phyloP scores from a whole-genome alignment of 2,329 filamentous ascomycete genomes.

The Exserohilum rostratum region DNA sequence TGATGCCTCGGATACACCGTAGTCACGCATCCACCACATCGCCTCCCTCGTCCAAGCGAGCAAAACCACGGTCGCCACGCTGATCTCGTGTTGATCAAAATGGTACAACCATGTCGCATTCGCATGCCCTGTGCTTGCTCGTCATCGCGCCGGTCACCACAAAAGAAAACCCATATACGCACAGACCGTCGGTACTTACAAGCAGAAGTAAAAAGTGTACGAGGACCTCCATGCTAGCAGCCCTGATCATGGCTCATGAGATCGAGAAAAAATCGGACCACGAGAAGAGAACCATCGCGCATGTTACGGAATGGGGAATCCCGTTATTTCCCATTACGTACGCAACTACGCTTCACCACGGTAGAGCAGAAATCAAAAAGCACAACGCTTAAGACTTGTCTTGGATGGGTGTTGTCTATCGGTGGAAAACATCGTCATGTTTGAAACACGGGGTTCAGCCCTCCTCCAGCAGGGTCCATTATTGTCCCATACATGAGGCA shows the following conservation, averaged over 20 bases:
- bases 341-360: not conserved
- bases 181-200: not conserved
- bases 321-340: not conserved
- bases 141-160: not conserved
- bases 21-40: slow-evolving; percentile 22
- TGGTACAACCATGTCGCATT: not conserved
- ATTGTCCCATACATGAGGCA: not conserved
- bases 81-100: slow-evolving; percentile 1
- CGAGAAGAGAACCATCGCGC: not conserved
- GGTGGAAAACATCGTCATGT: not conserved
- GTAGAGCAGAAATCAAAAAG: not conserved
- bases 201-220: not conserved
- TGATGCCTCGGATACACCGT: slow-evolving; percentile 20
- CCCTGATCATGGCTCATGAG: not conserved
- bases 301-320: not conserved
- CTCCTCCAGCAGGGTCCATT: not conserved
- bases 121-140: not conserved
- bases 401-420: not conserved
- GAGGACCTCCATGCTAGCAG: not conserved
- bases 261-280: not conserved
- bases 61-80: slow-evolving; percentile 6
- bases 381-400: not conserved
- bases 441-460: no score
- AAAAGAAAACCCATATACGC: not conserved
- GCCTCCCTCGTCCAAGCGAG: slow-evolving; percentile 27